phyloP scores from a whole-genome alignment of 2,329 filamentous ascomycete species.

The Beauveria asiatica region DNA sequence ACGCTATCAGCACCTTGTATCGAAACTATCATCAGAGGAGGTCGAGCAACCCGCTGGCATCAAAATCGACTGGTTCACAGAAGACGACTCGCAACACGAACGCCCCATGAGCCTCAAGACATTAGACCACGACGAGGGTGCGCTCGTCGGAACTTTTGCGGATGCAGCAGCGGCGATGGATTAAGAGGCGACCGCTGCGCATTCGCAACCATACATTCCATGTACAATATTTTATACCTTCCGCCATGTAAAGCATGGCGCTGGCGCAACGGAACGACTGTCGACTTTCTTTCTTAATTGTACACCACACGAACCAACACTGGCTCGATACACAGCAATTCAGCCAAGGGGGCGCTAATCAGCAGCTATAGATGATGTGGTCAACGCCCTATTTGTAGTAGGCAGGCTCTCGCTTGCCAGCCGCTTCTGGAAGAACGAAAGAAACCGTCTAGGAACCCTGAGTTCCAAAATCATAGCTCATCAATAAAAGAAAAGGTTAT shows the following conservation, averaged over 20 bases:
- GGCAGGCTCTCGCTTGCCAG: neutral
- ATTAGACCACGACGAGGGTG: conserved; percentile 26
- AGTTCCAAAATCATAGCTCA: neutral
- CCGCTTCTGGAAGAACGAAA: neutral
- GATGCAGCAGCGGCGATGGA: conserved; percentile 48
- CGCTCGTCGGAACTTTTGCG: conserved; percentile 52
- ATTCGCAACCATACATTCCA: neutral
- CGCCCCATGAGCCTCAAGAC: conserved; percentile 25
- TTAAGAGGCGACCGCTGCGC: conserved; percentile 14
- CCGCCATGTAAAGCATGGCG: neutral
- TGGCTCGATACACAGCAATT: neutral
- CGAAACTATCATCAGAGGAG: conserved; percentile 44
- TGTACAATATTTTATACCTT: conserved; percentile 10
- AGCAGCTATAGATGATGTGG: neutral
- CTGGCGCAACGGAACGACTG: neutral
- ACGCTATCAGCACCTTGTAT: conserved; percentile 54
- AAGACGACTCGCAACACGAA: conserved; percentile 40
- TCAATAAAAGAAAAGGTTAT: conserved; percentile 1
- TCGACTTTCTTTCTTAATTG: neutral
- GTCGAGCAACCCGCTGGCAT: conserved; percentile 31
- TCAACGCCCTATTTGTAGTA: neutral
- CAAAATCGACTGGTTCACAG: conserved; percentile 47
- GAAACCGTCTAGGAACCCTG: neutral
- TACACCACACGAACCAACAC: neutral
- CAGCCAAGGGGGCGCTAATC: neutral